phyloP scores from a whole-genome alignment of 257 asterid species.

The Solanum sparsipilum region DNA sequence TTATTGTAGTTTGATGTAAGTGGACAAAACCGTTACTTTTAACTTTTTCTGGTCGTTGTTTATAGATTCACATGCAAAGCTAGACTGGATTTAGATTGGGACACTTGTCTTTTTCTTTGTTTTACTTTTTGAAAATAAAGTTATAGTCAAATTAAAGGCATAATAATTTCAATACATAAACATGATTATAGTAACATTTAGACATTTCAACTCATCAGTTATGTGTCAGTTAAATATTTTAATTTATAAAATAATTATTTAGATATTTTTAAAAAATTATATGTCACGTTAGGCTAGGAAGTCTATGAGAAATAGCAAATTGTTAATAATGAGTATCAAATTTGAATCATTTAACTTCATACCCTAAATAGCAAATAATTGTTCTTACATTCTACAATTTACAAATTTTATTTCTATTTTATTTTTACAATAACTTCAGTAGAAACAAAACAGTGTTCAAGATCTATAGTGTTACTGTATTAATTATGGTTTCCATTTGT shows the following conservation, averaged over 20 bases:
- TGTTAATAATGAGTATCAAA: background rate
- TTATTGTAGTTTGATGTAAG: background rate
- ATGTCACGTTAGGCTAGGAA: no score
- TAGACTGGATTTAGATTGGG: background rate
- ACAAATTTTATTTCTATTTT: background rate
- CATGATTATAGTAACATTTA: no score
- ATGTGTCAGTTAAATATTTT: no score
- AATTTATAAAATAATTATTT: no score
- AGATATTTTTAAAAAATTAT: no score
- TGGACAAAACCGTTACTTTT: background rate
- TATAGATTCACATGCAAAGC: background rate
- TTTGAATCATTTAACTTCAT: background rate
- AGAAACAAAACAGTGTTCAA: background rate
- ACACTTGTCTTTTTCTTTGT: background rate
- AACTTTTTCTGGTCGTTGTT: background rate
- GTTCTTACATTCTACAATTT: background rate
- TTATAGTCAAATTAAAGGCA: background rate
- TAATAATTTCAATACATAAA: no score
- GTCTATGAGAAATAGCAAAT: no score
- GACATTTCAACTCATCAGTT: background rate
- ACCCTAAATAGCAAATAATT: background rate
- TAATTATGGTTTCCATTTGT: background rate
- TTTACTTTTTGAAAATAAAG: background rate
- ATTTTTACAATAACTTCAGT: background rate
- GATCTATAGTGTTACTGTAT: background rate